Conservation (phyloP, 2,329 filamentous ascomycete species). For the Blastomyces silverae region DNA sequence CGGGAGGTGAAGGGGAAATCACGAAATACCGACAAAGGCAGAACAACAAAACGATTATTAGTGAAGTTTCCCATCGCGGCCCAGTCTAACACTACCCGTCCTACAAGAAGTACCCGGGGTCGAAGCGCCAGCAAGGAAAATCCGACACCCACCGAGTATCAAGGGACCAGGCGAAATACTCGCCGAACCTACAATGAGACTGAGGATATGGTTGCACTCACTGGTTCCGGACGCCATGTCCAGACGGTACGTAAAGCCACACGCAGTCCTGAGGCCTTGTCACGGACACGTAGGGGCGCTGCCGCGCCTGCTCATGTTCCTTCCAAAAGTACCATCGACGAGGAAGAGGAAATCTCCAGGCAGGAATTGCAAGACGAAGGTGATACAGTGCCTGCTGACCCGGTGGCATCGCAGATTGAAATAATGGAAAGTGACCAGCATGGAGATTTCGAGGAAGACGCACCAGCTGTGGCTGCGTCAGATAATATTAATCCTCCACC, state of each 20-base stretch:
- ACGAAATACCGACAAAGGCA: slow-evolving; percentile 26
- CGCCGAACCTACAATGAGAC: slow-evolving; percentile 54
- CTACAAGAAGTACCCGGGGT: slow-evolving; percentile 25
- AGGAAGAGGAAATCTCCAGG: slow-evolving; percentile 44
- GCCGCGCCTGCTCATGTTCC: slow-evolving; percentile 24
- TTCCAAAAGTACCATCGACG: slow-evolving; percentile 48
- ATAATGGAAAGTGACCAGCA: slow-evolving; percentile 39
- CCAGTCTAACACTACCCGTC: slow-evolving; percentile 22
- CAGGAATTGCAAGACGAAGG: slow-evolving; percentile 24
- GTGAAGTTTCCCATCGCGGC: slow-evolving; percentile 6
- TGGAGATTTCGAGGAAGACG: slow-evolving; percentile 31
- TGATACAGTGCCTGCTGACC: slow-evolving; percentile 22
- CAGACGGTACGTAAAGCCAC: slow-evolving; percentile 50
- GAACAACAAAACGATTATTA: not conserved
- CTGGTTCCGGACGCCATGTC: slow-evolving; percentile 54
- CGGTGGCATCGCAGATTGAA: slow-evolving; percentile 36
- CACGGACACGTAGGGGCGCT: slow-evolving; percentile 14
- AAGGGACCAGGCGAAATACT: slow-evolving; percentile 47
- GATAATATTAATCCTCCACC: slow-evolving; percentile 14
- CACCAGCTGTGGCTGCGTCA: slow-evolving; percentile 22
- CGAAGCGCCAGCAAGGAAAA: slow-evolving; percentile 28
- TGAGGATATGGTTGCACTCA: slow-evolving; percentile 51
- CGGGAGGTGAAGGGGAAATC: slow-evolving; percentile 24
- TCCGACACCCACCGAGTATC: slow-evolving; percentile 16
- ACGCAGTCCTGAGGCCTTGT: slow-evolving; percentile 40